Conservation (phyloP, 2,329 filamentous ascomycete species). For the Trichothecium roseum region DNA sequence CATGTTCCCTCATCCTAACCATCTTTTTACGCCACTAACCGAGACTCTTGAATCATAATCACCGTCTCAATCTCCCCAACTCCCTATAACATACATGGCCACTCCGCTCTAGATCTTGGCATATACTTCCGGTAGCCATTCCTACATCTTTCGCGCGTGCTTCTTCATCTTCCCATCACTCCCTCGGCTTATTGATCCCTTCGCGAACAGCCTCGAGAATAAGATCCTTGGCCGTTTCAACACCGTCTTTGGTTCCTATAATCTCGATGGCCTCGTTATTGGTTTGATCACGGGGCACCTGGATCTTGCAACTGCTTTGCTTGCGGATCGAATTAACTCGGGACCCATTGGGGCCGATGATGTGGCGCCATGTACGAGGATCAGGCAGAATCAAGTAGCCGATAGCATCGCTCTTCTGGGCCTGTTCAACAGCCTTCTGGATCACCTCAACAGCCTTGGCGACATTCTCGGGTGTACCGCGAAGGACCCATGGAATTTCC, state of each 20-base stretch:
- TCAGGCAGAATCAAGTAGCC: conserved; percentile 89
- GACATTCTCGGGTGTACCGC: conserved; percentile 67
- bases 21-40: too few species aligned
- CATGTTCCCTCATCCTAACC: too few species aligned
- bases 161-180: conserved; percentile 12
- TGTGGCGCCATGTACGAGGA: conserved; percentile 76
- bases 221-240: conserved; percentile 79
- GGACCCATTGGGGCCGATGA: conserved; percentile 80
- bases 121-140: too few species aligned
- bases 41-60: too few species aligned
- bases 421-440: conserved; percentile 61
- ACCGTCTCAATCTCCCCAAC: too few species aligned
- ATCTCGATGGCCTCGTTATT: conserved; percentile 82
- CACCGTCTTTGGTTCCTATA: conserved; percentile 64
- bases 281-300: conserved; percentile 74
- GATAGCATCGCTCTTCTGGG: conserved; percentile 57
- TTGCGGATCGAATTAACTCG: conserved; percentile 91
- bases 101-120: too few species aligned
- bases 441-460: conserved; percentile 72
- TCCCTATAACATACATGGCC: too few species aligned
- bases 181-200: conserved; percentile 30
- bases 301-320: conserved; percentile 87
- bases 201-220: conserved; percentile 76
- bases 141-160: too few species aligned
- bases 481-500: conserved; percentile 83